Evolutionary conservation across 202 grass and related monocot genomes (phyloP), one percentile per base, ranked within the genome.

Genomic region (Elaeis oleifera): DNA sequence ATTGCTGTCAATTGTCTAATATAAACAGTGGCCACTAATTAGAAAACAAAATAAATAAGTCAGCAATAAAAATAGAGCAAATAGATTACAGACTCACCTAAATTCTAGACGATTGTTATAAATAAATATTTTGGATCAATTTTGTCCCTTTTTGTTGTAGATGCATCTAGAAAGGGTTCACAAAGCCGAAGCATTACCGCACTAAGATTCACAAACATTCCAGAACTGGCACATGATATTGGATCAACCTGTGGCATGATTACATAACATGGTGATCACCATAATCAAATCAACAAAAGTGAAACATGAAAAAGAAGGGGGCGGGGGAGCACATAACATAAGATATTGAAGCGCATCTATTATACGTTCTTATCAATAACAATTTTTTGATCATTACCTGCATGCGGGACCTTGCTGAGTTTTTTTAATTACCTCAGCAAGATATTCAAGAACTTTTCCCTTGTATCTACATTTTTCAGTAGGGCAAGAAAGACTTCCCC

Each of bases 141-240:
- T 75, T 89, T 97, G 44, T 89, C 82, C 63, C 84, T 91, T 81
- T 89, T 97, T 56, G 79, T 79, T 49, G 81, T 74, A 57, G 79
- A 63, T 26, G 63, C 81, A 75, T 92, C 88, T 27, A 97, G 20
- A 83, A 97, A 97, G 15, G 92, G 88, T 75, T 97, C 88, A 4
- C 92, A 92, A 23, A 97, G 82, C 58, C 71, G 85, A 64, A 97
- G 84, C 88, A 97, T 92, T 69, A 89, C 77, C 59, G 80, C 77
- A 64, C 88, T 92, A 65, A 97, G 84, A 67, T 92, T 97, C 68
- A 92, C 84, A 84, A 97, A 97, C 92, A 84, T 97, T 59, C 92
- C 92, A 23, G 84, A 77, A 74, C 92, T 97, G 16, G 92, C 92
- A 14, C 79, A 92, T 72, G 81, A 83, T 31, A 89, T 58, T 71